Conservation (phyloP, 2,329 filamentous ascomycete species). For the Aspergillus texensis region DNA sequence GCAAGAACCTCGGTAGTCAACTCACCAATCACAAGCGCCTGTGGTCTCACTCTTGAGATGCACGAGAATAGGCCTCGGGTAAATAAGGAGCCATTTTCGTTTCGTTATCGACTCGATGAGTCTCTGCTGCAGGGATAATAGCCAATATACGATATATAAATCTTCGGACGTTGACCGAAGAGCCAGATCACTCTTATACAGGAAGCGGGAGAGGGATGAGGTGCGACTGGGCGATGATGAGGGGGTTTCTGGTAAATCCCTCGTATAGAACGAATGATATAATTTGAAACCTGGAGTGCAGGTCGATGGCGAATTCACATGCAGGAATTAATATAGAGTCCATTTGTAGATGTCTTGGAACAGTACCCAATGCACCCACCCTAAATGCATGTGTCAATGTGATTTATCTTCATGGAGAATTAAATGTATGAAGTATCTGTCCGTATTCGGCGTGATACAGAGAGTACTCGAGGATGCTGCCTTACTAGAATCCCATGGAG, state of each 20-base stretch:
- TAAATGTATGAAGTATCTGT: neutral
- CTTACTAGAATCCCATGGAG: neutral
- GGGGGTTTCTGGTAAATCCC: neutral
- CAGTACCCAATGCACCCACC: neutral
- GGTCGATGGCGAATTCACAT: neutral
- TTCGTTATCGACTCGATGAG: constrained; percentile 9
- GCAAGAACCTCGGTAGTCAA: constrained; percentile 13
- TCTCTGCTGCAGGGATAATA: neutral
- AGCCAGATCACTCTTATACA: neutral
- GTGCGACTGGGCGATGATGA: neutral
- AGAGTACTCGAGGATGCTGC: neutral
- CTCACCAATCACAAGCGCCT: constrained; percentile 13
- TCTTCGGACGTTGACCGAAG: constrained; percentile 1
- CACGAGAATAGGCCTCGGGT: constrained; percentile 35
- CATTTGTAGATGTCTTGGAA: neutral
- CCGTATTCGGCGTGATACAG: neutral
- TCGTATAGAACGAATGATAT: constrained; percentile 1
- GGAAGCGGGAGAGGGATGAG: neutral
- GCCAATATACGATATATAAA: neutral
- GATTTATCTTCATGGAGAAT: neutral
- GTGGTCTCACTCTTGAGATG: constrained; percentile 4
- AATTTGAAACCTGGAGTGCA: neutral
- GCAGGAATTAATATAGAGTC: neutral
- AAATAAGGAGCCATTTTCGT: constrained; percentile 27
- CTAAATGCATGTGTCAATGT: neutral